Conservation (phyloP, 2,329 filamentous ascomycete species). For the Paraphaeosphaeria minitans region DNA sequence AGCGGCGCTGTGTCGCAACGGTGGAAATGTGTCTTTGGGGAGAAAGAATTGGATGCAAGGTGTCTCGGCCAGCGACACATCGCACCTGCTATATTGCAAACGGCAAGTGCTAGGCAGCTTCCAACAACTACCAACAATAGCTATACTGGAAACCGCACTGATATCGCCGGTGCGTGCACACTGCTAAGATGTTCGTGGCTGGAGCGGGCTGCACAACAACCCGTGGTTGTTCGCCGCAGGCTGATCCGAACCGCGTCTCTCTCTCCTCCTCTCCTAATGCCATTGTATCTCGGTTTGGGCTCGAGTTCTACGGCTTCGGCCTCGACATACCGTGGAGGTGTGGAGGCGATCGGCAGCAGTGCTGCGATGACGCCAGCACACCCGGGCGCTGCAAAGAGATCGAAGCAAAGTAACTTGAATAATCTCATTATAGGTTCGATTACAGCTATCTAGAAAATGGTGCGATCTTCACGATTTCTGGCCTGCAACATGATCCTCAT, state of each 20-base stretch:
- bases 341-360: neutral
- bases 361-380: neutral
- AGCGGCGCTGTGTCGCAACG: neutral
- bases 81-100: neutral
- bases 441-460: neutral
- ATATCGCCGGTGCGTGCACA: neutral
- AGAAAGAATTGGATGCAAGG: neutral
- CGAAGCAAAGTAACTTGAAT: neutral
- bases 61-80: neutral
- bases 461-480: neutral
- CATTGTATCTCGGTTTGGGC: neutral
- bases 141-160: neutral
- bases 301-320: neutral
- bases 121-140: neutral
- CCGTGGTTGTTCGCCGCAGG: neutral
- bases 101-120: neutral
- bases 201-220: neutral
- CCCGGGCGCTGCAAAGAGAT: neutral
- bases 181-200: neutral
- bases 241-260: neutral
- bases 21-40: neutral
- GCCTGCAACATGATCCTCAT: conserved; percentile 11
- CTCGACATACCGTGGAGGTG: neutral
- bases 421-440: neutral
- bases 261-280: neutral